A percentile compares a stretch with the other conserved stretches of the same genome.
Evolutionary conservation across 2,329 filamentous ascomycete species (phyloP).

Genomic region (Claviceps sp.): DNA sequence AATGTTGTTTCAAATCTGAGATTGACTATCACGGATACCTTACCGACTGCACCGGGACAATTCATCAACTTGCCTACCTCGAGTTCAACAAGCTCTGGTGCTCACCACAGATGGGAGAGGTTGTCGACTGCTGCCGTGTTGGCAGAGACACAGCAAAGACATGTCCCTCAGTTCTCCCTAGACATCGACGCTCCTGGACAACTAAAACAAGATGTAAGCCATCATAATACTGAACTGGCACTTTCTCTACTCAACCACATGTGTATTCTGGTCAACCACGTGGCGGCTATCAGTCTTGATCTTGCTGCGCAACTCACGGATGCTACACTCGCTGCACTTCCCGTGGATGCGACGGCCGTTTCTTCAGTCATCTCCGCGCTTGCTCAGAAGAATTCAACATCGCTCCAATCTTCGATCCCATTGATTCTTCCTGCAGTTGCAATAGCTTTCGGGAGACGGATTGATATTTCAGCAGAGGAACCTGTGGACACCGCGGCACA

Average conservation of each 20-base stretch:
- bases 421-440: constrained; percentile 13
- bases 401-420: constrained; percentile 8
- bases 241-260: constrained; percentile 10
- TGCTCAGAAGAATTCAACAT: constrained; percentile 7
- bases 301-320: constrained; percentile 12
- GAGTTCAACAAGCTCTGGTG: not conserved
- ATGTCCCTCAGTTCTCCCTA: not conserved
- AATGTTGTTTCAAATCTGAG: not conserved
- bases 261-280: constrained; percentile 9
- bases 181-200: not conserved
- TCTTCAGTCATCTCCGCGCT: constrained; percentile 9
- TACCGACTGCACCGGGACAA: not conserved
- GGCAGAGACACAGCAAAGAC: not conserved
- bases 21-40: not conserved
- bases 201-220: not conserved
- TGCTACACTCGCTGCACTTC: constrained; percentile 9
- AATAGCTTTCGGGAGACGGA: constrained; percentile 6
- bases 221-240: not conserved
- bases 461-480: constrained; percentile 1
- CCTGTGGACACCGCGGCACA: not conserved
- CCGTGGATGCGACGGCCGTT: constrained; percentile 9
- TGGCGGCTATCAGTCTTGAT: constrained; percentile 8
- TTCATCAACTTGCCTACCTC: not conserved
- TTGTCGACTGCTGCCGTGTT: not conserved
- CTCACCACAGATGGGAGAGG: not conserved